Evolutionary conservation across 2,329 filamentous ascomycete species (phyloP).

Genomic region (Aspergillus sclerotialis): DNA sequence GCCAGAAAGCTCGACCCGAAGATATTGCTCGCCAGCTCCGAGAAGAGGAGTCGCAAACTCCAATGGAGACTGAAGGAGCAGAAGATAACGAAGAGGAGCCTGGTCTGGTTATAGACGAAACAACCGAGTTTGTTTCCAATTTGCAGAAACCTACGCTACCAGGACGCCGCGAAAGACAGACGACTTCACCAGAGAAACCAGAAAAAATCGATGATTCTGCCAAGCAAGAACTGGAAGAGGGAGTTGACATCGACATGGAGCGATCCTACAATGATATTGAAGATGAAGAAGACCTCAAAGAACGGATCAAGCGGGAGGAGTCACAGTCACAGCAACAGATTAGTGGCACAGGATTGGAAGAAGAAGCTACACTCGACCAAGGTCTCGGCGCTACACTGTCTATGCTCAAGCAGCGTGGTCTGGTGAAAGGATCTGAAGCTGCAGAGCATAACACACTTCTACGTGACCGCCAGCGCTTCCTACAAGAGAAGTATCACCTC

Average conservation of each 20-base stretch:
- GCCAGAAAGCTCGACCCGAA: conserved; percentile 77
- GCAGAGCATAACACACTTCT: conserved; percentile 60
- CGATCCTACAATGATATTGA: conserved; percentile 46
- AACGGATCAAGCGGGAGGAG: conserved; percentile 44
- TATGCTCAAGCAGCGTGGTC: conserved; percentile 76
- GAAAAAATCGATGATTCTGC: conserved; percentile 11
- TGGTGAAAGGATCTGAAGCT: conserved; percentile 61
- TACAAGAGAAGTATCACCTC: conserved; percentile 68
- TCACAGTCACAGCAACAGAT: conserved; percentile 42
- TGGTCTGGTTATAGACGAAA: conserved; percentile 90
- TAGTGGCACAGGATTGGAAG: conserved; percentile 65
- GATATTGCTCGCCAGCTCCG: conserved; percentile 76
- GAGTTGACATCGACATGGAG: conserved; percentile 50
- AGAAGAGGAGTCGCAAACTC: conserved; percentile 50
- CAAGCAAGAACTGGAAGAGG: conserved; percentile 36
- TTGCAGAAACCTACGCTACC: conserved; percentile 60
- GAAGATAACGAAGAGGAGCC: conserved; percentile 46
- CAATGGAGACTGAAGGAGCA: conserved; percentile 54
- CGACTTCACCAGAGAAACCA: conserved; percentile 24
- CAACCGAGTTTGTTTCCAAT: conserved; percentile 86
- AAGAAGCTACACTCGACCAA: conserved; percentile 70
- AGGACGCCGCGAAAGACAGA: conserved; percentile 42
- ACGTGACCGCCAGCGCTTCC: conserved; percentile 68
- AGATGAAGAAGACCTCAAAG: conserved; percentile 43
- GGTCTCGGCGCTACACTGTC: conserved; percentile 77